Conservation (phyloP, 805 yeast genomes). For the Monosporozyma siamensis region DNA sequence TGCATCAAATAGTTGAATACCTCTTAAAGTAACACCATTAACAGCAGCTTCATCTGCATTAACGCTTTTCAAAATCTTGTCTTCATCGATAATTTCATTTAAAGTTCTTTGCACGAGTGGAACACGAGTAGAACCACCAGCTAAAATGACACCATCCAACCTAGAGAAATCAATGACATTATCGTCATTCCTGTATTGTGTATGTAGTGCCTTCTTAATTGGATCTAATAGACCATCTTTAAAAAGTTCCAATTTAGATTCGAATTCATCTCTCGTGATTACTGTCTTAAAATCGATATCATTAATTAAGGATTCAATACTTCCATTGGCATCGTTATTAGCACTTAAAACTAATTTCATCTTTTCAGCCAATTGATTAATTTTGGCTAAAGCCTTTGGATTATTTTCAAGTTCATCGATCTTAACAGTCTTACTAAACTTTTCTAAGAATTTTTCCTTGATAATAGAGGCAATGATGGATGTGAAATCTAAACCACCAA, state of each 20-base stretch:
- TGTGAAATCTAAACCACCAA: conserved; percentile 77
- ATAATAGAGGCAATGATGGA: conserved; percentile 52
- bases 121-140: conserved; percentile 88
- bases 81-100: conserved; percentile 45
- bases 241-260: conserved; percentile 29
- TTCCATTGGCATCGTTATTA: conserved; percentile 66
- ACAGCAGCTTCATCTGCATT: conserved; percentile 95
- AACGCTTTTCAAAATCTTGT: conserved; percentile 64
- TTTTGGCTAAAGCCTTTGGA: conserved; percentile 52
- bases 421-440: conserved; percentile 31
- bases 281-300: conserved; percentile 65
- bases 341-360: conserved; percentile 84
- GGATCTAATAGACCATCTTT: conserved; percentile 41
- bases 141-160: conserved; percentile 58
- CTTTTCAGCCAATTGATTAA: conserved; percentile 79
- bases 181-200: conserved; percentile 25
- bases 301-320: conserved; percentile 63
- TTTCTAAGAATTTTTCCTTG: conserved; percentile 45
- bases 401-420: conserved; percentile 36
- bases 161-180: conserved; percentile 28
- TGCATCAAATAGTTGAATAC: conserved; percentile 60
- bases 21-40: conserved; percentile 80
- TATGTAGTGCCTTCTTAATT: conserved; percentile 40
- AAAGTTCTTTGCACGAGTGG: conserved; percentile 73
- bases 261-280: conserved; percentile 77